A percentile compares a stretch with the other conserved stretches of the same genome.
phyloP scores from a whole-genome alignment of 768 basidiomycete genomes.

The Daedalea quercina region DNA sequence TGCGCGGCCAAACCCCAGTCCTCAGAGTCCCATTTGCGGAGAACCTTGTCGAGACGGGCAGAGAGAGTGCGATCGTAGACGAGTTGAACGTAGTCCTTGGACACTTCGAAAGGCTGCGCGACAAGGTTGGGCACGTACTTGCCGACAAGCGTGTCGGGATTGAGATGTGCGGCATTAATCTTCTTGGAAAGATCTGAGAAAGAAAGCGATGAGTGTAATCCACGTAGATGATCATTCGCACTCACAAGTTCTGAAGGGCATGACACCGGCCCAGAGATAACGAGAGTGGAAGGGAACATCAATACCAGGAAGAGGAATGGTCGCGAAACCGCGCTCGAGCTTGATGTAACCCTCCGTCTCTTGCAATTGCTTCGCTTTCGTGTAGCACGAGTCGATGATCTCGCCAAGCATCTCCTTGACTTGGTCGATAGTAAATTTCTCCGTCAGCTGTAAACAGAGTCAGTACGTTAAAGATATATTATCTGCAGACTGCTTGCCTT shows the following conservation, averaged over 20 bases:
- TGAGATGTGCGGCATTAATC: slow-evolving; percentile 84
- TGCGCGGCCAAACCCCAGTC: slow-evolving; percentile 76
- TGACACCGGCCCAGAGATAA: slow-evolving; percentile 96
- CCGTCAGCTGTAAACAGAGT: slow-evolving; percentile 55
- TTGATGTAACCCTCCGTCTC: slow-evolving; percentile 82
- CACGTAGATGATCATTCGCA: slow-evolving; percentile 13
- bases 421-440: slow-evolving; percentile 83
- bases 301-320: slow-evolving; percentile 92
- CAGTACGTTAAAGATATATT: slow-evolving; percentile 4
- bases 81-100: slow-evolving; percentile 83
- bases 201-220: slow-evolving; percentile 2
- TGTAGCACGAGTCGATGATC: slow-evolving; percentile 79
- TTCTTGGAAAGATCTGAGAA: slow-evolving; percentile 89
- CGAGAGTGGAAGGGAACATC: slow-evolving; percentile 99
- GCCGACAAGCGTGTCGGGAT: slow-evolving; percentile 90
- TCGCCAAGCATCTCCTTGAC: slow-evolving; percentile 95
- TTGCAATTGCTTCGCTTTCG: slow-evolving; percentile 72
- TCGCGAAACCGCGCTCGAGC: slow-evolving; percentile 94
- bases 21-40: slow-evolving; percentile 90
- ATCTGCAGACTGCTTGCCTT: slow-evolving; percentile 61
- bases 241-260: slow-evolving; percentile 95
- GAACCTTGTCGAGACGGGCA: slow-evolving; percentile 90
- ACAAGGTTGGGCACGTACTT: slow-evolving; percentile 98
- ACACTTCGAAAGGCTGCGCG: slow-evolving; percentile 78
- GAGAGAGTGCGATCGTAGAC: slow-evolving; percentile 97